Evolutionary conservation across 2,329 filamentous ascomycete species (phyloP).

Genomic region (Ophiocordyceps camponoti-leonardi): DNA sequence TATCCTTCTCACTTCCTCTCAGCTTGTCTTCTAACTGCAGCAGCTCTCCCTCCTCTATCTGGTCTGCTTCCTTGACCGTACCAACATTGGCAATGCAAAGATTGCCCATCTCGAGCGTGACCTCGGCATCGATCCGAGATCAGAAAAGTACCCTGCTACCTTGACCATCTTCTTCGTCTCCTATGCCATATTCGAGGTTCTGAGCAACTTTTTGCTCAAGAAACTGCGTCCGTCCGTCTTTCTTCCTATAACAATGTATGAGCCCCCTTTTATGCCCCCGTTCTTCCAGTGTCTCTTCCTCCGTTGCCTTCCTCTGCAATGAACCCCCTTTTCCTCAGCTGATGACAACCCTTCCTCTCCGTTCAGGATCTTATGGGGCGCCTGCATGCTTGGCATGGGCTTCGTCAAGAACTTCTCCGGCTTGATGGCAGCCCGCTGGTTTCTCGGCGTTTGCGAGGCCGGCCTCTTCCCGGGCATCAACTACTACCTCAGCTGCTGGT

Average conservation of each 20-base stretch:
- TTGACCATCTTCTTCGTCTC: slow-evolving; percentile 79
- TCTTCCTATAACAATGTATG: slow-evolving; percentile 64
- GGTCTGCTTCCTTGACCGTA: slow-evolving; percentile 56
- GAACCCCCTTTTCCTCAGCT: no score
- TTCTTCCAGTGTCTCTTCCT: neutral
- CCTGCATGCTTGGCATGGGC: slow-evolving; percentile 52
- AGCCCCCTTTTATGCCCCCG: neutral
- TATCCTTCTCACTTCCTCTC: neutral
- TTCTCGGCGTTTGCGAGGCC: slow-evolving; percentile 57
- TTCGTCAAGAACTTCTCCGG: slow-evolving; percentile 46
- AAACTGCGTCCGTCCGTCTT: slow-evolving; percentile 59
- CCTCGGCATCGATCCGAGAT: slow-evolving; percentile 40
- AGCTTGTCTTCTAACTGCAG: neutral
- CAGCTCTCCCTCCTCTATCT: slow-evolving; percentile 55
- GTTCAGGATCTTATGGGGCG: slow-evolving; percentile 43
- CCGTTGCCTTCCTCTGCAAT: neutral
- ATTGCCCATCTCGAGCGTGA: slow-evolving; percentile 2
- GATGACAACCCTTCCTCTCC: neutral
- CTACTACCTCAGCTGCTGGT: slow-evolving; percentile 76
- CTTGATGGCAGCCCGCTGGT: slow-evolving; percentile 50
- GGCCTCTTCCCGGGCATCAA: slow-evolving; percentile 63
- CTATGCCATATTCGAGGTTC: slow-evolving; percentile 61
- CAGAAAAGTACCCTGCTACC: slow-evolving; percentile 52
- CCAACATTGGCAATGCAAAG: slow-evolving; percentile 33
- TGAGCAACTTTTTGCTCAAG: slow-evolving; percentile 72